Base-by-base conservation (phyloP, 1,284 basidiomycete species). In the Grifola frondosa region DNA sequence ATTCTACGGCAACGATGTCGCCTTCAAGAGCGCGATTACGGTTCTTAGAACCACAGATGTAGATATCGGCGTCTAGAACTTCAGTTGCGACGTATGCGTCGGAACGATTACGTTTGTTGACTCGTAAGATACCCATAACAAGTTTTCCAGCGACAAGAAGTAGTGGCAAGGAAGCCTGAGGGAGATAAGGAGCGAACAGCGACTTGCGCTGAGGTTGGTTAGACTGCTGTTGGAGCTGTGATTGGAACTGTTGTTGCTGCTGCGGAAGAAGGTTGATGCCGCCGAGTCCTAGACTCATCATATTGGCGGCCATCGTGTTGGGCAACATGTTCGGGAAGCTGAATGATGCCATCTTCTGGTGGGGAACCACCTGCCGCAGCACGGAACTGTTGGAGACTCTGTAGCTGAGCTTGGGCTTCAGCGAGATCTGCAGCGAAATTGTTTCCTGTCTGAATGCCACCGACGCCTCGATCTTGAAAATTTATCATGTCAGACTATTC, bases 81-180 rank as follows among this genome's bases (percentile, higher is more conserved):
- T 98, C 96, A 20, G 95, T 98, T 13, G 95, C 88, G 48, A 99
- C 95, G 65, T 97, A 99, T 6, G 96, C 96, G 66, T 99, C 96
- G 17, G 95, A 97, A 42, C 96, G 81, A 66, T 97, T 97, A 59
- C 96, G 88, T 73, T 99, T 98, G 74, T 99, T 98, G 57, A 99
- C 94, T 37, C 96, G 86, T 37, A 99, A 71, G 39, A 97, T 91
- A 49, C 96, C 96, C 42, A 98, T 94, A 45, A 99, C 96, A 33
- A 99, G 77, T 69, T 98, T 98, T 38, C 96, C 96, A 13, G 96
- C 94, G 13, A 91, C 89, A 41, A 99, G 80, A 48, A 99, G 81
- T 33, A 95, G 95, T 21, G 96, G 95, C 35, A 99, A 79, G 29
- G 93, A 96, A 6, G 94, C 94, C 65, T 97, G 95, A 39, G 96